These are phyloP conservation scores for Diplogelasinospora grovesii DNA, from an alignment of 495 filamentous ascomycete genomes.

Conservation along the genomic window DNA sequence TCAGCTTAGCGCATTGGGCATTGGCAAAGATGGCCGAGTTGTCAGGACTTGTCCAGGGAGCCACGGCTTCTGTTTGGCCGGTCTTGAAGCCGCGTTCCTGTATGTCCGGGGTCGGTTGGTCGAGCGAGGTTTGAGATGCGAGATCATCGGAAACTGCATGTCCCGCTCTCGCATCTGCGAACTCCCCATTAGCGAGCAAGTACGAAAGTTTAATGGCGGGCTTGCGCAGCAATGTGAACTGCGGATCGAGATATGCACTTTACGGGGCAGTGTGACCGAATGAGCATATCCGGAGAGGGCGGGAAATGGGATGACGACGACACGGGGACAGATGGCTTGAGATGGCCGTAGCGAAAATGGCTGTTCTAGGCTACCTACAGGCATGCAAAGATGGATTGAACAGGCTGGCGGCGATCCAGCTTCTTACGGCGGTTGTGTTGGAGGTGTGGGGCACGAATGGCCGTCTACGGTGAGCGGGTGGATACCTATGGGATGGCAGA, in stretches of 20 bases:
- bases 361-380: not conserved
- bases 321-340: not conserved
- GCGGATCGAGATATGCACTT: no score
- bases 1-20: conserved; percentile 2
- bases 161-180: conserved; percentile 16
- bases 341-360: not conserved
- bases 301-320: conserved; percentile 2
- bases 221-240: not conserved
- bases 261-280: no score
- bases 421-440: no score
- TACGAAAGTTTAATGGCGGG: not conserved
- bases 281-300: no score
- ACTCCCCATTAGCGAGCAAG: conserved; percentile 1
- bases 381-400: not conserved
- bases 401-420: not conserved
- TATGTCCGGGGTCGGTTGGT: not conserved
- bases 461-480: conserved; percentile 1
- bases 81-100: not conserved
- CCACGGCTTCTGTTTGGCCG: not conserved
- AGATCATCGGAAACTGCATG: conserved; percentile 11
- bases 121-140: conserved; percentile 1
- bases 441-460: conserved; percentile 4
- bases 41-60: not conserved
- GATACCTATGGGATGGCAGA: not conserved
- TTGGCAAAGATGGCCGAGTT: not conserved